Percentiles rank a stretch among this genome's conserved stretches.
phyloP scores from a whole-genome alignment of 2,329 filamentous ascomycete species.

The Cladosporium sp. region DNA sequence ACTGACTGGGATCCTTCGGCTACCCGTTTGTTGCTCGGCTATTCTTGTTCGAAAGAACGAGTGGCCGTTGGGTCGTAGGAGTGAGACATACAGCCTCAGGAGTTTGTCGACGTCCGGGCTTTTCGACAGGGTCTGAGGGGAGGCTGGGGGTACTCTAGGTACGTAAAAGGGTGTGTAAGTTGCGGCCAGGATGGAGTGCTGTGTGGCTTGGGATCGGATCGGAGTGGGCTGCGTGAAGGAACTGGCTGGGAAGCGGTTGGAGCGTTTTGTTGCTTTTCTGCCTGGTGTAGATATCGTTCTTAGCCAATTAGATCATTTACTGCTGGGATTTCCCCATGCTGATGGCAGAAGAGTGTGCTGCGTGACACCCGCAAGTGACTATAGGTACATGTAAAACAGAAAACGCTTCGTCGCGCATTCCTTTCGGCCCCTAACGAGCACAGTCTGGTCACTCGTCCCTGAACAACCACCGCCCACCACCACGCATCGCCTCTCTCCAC shows the following conservation, averaged over 20 bases:
- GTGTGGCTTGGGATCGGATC: neutral
- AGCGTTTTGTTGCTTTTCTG: neutral
- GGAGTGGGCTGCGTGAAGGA: neutral
- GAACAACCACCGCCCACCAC: constrained; percentile 76
- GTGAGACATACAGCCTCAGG: neutral
- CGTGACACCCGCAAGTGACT: neutral
- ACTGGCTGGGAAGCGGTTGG: neutral
- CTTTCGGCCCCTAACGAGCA: neutral
- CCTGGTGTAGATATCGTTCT: neutral
- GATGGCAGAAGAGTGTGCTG: neutral
- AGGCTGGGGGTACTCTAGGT: neutral
- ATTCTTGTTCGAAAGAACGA: neutral
- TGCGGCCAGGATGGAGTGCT: neutral
- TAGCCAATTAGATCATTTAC: neutral
- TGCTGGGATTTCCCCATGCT: neutral
- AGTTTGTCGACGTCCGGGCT: neutral
- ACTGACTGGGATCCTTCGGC: neutral
- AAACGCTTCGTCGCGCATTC: neutral
- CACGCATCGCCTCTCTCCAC: constrained; percentile 77
- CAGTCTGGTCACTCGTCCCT: constrained; percentile 62
- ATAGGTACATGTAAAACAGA: neutral
- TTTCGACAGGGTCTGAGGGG: neutral
- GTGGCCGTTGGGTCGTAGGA: neutral
- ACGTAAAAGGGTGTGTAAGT: neutral
- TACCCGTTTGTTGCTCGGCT: neutral